Conservation (phyloP, 2,329 filamentous ascomycete genomes). For the Cladosporium sp. region DNA sequence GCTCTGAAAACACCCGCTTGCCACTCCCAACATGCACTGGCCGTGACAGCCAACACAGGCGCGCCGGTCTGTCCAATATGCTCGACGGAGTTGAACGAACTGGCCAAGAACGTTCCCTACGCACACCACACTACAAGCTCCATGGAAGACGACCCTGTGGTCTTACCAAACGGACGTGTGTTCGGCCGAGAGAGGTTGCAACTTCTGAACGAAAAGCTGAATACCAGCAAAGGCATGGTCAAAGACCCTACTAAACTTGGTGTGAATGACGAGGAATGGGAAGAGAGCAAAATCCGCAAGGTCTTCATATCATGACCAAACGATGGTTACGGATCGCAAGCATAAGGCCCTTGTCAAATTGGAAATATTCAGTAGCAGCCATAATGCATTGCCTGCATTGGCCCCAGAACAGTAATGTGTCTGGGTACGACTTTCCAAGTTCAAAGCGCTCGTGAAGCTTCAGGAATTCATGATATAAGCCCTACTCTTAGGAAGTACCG, state of each 20-base stretch:
- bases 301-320: constrained; percentile 75
- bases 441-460: no score
- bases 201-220: constrained; percentile 75
- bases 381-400: no score
- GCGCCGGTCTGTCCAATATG: constrained; percentile 89
- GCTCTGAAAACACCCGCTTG: constrained; percentile 94
- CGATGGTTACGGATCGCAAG: no score
- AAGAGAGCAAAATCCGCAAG: constrained; percentile 65
- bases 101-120: constrained; percentile 85
- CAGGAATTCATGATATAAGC: no score
- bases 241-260: constrained; percentile 68
- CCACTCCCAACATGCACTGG: constrained; percentile 62
- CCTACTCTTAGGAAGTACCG: no score
- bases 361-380: no score
- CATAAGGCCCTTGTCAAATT: no score
- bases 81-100: constrained; percentile 87
- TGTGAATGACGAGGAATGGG: constrained; percentile 57
- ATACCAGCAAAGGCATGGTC: constrained; percentile 61
- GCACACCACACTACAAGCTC: constrained; percentile 93
- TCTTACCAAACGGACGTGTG: constrained; percentile 81
- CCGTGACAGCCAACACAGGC: constrained; percentile 59
- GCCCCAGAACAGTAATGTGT: no score
- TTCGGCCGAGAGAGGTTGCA: constrained; percentile 73
- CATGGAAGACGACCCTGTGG: constrained; percentile 79
- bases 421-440: no score